These are phyloP conservation scores for Simmondsia chinensis DNA, from an alignment of 148 eudicot species.

Conservation along the genomic window DNA sequence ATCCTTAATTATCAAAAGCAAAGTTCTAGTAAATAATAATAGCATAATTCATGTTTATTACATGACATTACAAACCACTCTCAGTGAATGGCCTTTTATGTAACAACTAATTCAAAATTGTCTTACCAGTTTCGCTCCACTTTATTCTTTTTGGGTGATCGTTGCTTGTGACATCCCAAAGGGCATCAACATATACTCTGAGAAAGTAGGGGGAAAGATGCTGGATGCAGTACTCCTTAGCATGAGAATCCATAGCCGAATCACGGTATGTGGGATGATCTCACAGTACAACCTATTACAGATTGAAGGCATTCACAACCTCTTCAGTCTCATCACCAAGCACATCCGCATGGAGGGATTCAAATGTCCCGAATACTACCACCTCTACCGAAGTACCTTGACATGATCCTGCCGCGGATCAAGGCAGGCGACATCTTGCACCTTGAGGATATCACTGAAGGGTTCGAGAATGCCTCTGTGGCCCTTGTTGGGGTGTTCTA, in stretches of 20 bases:
- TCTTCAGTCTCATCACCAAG: background rate
- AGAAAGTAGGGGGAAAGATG: constrained; percentile 7
- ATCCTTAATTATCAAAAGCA: no score
- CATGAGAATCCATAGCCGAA: constrained; percentile 1
- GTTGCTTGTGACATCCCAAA: background rate
- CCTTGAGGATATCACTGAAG: constrained; percentile 1
- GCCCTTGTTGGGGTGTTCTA: constrained; percentile 1
- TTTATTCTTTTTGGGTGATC: no score
- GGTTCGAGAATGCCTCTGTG: background rate
- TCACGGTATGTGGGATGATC: background rate
- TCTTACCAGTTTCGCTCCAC: no score
- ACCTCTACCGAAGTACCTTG: background rate
- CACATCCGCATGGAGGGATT: constrained; percentile 2
- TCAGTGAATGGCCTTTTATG: no score
- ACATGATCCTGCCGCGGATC: background rate
- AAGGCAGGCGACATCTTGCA: constrained; percentile 1
- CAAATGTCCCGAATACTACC: background rate
- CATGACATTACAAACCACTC: no score
- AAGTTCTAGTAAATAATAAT: no score
- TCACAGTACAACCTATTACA: constrained; percentile 4
- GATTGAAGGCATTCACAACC: background rate
- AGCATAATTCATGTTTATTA: no score
- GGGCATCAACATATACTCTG: constrained; percentile 8
- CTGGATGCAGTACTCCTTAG: constrained; percentile 4
- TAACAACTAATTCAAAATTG: no score